phyloP scores from a whole-genome alignment of 768 basidiomycete genomes.

The Rhodotorula sphaerocarpa region DNA sequence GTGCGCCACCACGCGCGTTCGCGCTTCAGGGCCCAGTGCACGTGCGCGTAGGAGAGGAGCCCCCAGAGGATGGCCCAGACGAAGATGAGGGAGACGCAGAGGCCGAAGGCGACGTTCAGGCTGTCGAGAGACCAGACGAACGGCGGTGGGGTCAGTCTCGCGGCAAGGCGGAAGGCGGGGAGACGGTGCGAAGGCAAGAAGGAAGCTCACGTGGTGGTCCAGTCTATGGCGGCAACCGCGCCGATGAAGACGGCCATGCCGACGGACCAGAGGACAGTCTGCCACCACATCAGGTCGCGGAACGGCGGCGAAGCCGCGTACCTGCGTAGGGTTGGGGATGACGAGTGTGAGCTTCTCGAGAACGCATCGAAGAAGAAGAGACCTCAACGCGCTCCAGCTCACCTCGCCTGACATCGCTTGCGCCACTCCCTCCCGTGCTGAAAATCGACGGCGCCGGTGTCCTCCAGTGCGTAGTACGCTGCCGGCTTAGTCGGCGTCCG shows the following conservation, averaged over 20 bases:
- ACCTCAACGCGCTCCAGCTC: not conserved
- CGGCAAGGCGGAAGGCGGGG: not conserved
- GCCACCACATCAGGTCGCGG: slow-evolving; percentile 34
- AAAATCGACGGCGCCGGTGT: slow-evolving; percentile 40
- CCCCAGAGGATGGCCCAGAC: slow-evolving; percentile 27
- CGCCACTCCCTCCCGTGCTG: slow-evolving; percentile 35
- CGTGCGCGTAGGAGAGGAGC: slow-evolving; percentile 7
- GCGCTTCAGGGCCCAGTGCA: not conserved
- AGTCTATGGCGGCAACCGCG: slow-evolving; percentile 34
- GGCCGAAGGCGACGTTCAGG: slow-evolving; percentile 31
- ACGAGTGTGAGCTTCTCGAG: not conserved
- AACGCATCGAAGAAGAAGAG: not conserved
- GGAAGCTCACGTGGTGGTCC: slow-evolving; percentile 25
- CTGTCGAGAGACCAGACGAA: not conserved
- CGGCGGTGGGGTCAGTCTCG: not conserved
- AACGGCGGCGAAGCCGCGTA: slow-evolving; percentile 39
- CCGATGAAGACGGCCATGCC: slow-evolving; percentile 31
- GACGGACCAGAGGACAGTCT: slow-evolving; percentile 36
- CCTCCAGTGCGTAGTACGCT: slow-evolving; percentile 37
- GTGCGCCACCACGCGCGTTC: slow-evolving; percentile 17
- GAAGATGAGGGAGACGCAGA: slow-evolving; percentile 34
- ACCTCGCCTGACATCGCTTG: slow-evolving; percentile 32
- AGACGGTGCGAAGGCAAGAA: not conserved
- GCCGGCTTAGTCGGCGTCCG: slow-evolving; percentile 37
- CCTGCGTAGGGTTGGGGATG: slow-evolving; percentile 6